Percentiles rank a stretch among this genome's conserved stretches.
phyloP scores from a whole-genome alignment of 1,139 yeast genomes.

The Zhuliangozyma parablackwelliae region DNA sequence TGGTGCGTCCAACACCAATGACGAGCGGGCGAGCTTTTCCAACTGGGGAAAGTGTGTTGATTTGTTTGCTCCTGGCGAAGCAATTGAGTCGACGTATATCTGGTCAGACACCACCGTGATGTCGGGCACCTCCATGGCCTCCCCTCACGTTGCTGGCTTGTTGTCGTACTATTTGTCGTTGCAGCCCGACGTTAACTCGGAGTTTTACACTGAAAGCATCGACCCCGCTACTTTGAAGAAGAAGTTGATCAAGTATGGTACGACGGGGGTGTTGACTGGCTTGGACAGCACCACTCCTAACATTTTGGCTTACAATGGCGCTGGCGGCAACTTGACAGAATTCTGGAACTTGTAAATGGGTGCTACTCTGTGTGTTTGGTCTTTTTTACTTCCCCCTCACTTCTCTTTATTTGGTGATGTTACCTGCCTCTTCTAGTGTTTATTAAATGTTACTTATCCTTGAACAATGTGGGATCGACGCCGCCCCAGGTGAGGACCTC shows the following conservation, averaged over 20 bases:
- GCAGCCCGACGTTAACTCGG: conserved; percentile 36
- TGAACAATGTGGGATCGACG: conserved; percentile 23
- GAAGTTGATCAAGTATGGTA: conserved; percentile 34
- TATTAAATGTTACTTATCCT: conserved; percentile 2
- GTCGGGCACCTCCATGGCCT: conserved; percentile 46
- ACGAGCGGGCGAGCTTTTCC: conserved; percentile 38
- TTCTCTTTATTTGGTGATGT: too few relatives aligned
- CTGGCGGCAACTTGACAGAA: conserved; percentile 68
- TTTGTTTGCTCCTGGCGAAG: conserved; percentile 43
- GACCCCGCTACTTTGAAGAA: conserved; percentile 33
- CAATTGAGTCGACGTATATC: conserved; percentile 36
- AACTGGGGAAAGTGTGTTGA: conserved; percentile 45
- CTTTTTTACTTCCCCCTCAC: too few relatives aligned
- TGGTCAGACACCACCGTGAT: conserved; percentile 32
- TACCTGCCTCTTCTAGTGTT: too few relatives aligned
- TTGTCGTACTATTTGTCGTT: conserved; percentile 39
- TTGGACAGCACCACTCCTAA: conserved; percentile 83
- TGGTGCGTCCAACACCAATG: conserved; percentile 38
- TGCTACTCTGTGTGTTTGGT: neutral
- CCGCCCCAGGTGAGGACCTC: conserved; percentile 28
- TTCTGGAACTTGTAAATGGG: conserved; percentile 48
- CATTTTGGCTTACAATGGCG: conserved; percentile 88
- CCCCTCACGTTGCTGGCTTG: conserved; percentile 42
- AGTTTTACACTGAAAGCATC: conserved; percentile 46
- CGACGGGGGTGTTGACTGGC: conserved; percentile 33